phyloP scores from a whole-genome alignment of 345 rosid genomes.

The Bruguiera sexangula region DNA sequence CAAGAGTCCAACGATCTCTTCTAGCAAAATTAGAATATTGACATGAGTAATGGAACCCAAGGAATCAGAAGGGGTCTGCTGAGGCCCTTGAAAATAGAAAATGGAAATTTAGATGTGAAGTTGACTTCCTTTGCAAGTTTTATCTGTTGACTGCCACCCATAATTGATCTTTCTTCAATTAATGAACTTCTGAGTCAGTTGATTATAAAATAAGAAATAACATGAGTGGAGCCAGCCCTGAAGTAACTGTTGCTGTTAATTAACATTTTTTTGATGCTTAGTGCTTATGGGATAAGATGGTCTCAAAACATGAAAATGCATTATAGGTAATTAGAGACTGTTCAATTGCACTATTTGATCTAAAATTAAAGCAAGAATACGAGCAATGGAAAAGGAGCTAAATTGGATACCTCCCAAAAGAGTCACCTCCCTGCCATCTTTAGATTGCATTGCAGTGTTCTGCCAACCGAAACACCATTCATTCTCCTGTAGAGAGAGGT shows the following conservation, averaged over 20 bases:
- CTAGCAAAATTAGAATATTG: background rate
- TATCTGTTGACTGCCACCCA: background rate
- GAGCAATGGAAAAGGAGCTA: background rate
- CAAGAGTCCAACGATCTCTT: background rate
- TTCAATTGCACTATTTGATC: background rate
- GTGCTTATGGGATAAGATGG: no score
- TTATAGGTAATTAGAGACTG: background rate
- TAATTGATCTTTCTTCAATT: background rate
- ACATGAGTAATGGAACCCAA: background rate
- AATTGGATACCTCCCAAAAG: conserved; percentile 70
- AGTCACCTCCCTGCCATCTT: conserved; percentile 53
- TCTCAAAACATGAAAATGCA: background rate
- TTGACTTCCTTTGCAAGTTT: no score
- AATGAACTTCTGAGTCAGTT: background rate
- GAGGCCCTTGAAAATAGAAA: background rate
- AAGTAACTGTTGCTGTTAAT: background rate
- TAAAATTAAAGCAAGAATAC: background rate
- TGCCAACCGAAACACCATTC: conserved; percentile 85
- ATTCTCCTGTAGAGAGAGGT: conserved; percentile 40
- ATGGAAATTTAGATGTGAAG: background rate
- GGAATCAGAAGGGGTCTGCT: background rate
- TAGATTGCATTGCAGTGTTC: conserved; percentile 50
- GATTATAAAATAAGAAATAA: background rate
- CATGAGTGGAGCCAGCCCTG: background rate
- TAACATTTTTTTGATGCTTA: background rate